These are phyloP conservation scores for Solanum stenotomum DNA, from an alignment of 257 asterid genomes.

Conservation along the genomic window DNA sequence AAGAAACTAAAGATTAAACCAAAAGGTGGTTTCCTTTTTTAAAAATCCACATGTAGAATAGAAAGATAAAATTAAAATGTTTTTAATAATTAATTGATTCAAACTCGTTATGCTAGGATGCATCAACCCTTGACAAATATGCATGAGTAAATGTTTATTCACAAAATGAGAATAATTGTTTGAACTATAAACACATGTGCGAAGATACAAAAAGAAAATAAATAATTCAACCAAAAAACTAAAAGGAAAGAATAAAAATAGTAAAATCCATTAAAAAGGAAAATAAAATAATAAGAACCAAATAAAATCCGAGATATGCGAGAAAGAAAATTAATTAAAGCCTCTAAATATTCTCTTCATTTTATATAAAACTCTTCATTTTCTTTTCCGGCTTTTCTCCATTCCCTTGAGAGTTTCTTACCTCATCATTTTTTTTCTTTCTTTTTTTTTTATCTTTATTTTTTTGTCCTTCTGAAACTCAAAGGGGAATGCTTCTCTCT, in stretches of 20 bases:
- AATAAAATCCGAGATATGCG: not conserved
- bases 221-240: not conserved
- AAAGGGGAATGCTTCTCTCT: not conserved
- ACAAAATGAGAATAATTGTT: not conserved
- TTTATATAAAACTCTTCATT: not conserved
- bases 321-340: not conserved
- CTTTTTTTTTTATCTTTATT: not conserved
- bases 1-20: not conserved
- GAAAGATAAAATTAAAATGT: not conserved
- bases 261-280: not conserved
- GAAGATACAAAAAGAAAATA: not conserved
- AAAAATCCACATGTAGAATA: not conserved
- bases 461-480: not conserved
- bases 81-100: not conserved
- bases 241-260: not conserved
- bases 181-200: not conserved
- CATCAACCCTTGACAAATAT: not conserved
- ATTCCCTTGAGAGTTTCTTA: constrained; percentile 11
- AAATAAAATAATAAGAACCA: not conserved
- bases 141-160: not conserved
- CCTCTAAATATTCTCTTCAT: not conserved
- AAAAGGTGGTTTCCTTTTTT: not conserved
- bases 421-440: not conserved
- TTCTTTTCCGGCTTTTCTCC: not conserved
- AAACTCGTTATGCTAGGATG: not conserved